Base-by-base conservation (phyloP, 306 rosid genomes). In the Crotalaria pallida region DNA sequence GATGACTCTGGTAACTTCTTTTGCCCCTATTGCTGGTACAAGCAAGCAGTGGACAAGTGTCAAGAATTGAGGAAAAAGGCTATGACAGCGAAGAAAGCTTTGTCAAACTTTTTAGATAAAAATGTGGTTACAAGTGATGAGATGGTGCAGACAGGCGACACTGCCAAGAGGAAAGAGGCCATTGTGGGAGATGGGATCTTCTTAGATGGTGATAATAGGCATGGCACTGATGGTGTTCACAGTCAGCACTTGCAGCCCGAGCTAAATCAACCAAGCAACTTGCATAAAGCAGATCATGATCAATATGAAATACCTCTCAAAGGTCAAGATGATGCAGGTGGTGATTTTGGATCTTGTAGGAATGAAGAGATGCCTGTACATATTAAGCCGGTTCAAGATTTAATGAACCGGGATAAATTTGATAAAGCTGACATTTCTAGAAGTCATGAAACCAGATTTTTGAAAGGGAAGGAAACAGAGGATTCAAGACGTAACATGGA, bases 1-100 rank as follows among this genome's bases (percentile, higher is more conserved):
- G 92, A 90, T 58, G 73, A 69, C 31, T 75, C 17, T 2, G 96
- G 96, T 2, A 74, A 68, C 31, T 88, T 84, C 75, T 82, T 57
- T 56, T 93, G 93, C 58, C 88, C 96, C 18, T 80, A 88, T 58
- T 93, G 96, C 62, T 76, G 77, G 27, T 83, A 81, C 76, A 88
- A 79, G 67, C 81, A 69, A 5, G 80, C 76, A 4, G 9, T 76
- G 5, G 55, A 67, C 13, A 72, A 33, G 40, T 65, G 68, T 34
- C 69, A 10, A 29, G 73, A 72, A 48, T 13, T 80, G 65, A 81
- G 77, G 75, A 71, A 73, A 50, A 88, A 73, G 51, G 82, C 77
- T 4, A 11, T 77, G 74, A 7, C 12, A 3, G 87, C 89, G 0
- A 90, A 82, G 83, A 71, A 72, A 47, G 74, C 74, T 7, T 72